These are phyloP conservation scores for Quercus ilex DNA, from an alignment of 306 rosid genomes.

Conservation along the genomic window DNA sequence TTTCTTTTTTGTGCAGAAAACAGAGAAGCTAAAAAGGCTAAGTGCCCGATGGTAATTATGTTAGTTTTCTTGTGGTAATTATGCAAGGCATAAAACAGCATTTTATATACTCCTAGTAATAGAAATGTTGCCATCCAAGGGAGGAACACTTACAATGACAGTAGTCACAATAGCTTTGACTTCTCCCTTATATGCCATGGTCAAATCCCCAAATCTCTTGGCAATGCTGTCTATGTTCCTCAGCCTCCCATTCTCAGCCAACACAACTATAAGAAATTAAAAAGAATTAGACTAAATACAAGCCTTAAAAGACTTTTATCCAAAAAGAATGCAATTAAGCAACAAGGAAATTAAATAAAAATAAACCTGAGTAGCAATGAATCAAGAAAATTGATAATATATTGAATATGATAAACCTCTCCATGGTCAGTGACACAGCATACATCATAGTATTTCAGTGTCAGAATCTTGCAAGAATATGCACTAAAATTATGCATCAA, in stretches of 20 bases:
- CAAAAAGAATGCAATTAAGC: background rate
- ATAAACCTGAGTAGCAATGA: background rate
- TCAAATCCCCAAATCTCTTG: conserved; percentile 69
- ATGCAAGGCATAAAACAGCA: background rate
- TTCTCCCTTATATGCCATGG: conserved; percentile 91
- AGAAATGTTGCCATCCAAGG: background rate
- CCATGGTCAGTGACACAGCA: background rate
- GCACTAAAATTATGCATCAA: background rate
- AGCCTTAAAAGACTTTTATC: background rate
- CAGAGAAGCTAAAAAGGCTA: background rate
- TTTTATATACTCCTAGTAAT: background rate
- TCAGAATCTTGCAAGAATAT: background rate
- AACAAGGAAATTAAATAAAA: background rate
- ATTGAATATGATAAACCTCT: background rate
- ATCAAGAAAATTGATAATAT: background rate
- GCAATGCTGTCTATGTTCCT: conserved; percentile 58
- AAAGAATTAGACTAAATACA: background rate
- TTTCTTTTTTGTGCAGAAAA: background rate
- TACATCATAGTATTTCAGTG: background rate
- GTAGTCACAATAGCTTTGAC: conserved; percentile 81
- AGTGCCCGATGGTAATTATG: background rate
- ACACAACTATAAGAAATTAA: conserved; percentile 39
- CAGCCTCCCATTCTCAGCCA: conserved; percentile 83
- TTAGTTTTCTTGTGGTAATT: background rate
- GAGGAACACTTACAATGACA: conserved; percentile 75